Base-by-base conservation (phyloP, 768 basidiomycete species). In the Cyclocybe cylindracea region DNA sequence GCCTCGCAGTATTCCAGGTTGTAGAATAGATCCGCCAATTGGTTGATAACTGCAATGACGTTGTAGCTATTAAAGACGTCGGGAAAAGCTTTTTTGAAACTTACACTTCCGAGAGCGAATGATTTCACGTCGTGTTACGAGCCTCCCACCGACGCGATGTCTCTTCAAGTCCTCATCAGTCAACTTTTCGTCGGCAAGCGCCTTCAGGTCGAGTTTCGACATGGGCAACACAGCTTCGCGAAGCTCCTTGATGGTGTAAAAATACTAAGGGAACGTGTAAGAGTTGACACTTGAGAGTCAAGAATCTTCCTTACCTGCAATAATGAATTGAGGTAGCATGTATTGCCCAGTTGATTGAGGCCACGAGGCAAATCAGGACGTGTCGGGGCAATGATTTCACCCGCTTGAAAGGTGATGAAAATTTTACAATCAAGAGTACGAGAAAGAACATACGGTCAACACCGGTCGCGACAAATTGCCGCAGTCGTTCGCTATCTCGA, bases 161-260 rank as follows among this genome's bases (percentile, higher is more conserved):
- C 80, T 79, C 66, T 86, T 87, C 40, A 93, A 70, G 59, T 93
- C 89, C 52, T 91, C 90, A 46, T 94, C 90, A 4, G 85, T 82
- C 46, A 87, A 70, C 54, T 89, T 91, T 53, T 85, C 85, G 37
- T 88, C 85, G 35, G 83, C 85, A 10, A 86, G 52, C 0, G 75
- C 61, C 58, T 86, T 86, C 50, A 78, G 50, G 43, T 79, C 80
- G 36, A 77, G 63, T 50, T 80, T 77, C 19, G 78, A 78, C 73
- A 86, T 76, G 14, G 78, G 82, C 31, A 71, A 72, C 7, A 96
- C 84, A 5, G 89, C 85, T 14, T 87, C 85, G 32, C 94, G 81
- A 24, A 97, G 80, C 34, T 94, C 91, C 63, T 83, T 89, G 68
- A 97, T 93, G n/a, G 94, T 96, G 66, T 94, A 96, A 66, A 97